phyloP scores from a whole-genome alignment of 225 moss, liverwort and hornwort genomes.

The Physcomitrellopsis africana region DNA sequence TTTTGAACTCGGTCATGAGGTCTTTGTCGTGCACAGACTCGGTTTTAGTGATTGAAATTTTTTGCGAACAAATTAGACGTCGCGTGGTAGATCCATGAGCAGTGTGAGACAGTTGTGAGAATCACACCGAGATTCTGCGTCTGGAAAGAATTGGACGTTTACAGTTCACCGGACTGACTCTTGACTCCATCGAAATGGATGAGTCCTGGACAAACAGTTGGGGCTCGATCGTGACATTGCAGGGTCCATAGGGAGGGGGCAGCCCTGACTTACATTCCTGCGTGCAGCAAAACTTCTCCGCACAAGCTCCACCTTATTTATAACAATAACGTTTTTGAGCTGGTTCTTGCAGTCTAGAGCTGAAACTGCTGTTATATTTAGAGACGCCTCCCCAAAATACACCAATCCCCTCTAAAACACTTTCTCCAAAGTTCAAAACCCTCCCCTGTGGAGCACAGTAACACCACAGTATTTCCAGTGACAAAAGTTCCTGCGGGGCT shows the following conservation, averaged over 20 bases:
- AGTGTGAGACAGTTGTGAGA: constrained; percentile 21
- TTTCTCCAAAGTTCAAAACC: not conserved
- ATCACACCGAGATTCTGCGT: not conserved
- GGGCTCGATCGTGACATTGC: too few relatives aligned
- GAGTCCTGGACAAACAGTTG: not conserved
- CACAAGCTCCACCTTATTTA: constrained; percentile 11
- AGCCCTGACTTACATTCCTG: not conserved
- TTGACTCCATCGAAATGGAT: constrained; percentile 9
- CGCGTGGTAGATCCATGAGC: not conserved
- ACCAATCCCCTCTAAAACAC: not conserved
- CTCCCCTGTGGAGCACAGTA: not conserved
- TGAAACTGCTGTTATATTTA: not conserved
- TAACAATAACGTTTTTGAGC: not conserved
- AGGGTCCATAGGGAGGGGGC: too few relatives aligned
- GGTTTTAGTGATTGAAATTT: too few relatives aligned
- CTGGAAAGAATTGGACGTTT: not conserved
- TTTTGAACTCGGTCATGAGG: too few relatives aligned
- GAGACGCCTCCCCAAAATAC: not conserved
- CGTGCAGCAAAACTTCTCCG: constrained; percentile 25
- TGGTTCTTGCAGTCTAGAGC: not conserved
- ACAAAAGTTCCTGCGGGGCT: not conserved
- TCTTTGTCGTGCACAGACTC: too few relatives aligned
- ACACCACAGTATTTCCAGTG: not conserved
- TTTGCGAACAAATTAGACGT: too few relatives aligned
- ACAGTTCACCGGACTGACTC: not conserved